Conservation (phyloP, 2,329 filamentous ascomycete genomes). For the Pseudocercospora fijiensis region DNA sequence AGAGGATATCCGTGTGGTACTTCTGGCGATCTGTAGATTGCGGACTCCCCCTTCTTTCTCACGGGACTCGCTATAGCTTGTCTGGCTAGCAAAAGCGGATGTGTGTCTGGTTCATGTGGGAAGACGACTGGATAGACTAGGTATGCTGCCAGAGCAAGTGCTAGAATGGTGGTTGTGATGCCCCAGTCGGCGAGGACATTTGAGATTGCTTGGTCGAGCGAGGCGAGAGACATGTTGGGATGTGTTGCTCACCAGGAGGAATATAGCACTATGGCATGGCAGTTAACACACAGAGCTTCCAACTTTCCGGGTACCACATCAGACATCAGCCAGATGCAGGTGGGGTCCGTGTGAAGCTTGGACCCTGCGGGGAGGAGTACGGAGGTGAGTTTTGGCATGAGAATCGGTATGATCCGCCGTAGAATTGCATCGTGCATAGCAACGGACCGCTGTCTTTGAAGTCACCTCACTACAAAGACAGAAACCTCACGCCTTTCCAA, state of each 20-base stretch:
- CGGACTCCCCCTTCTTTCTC: constrained; percentile 79
- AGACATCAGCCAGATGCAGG: neutral
- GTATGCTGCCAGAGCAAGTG: constrained; percentile 64
- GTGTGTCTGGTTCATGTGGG: constrained; percentile 79
- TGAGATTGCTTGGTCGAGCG: constrained; percentile 68
- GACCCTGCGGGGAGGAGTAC: neutral
- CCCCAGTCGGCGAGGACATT: constrained; percentile 78
- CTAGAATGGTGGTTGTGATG: constrained; percentile 70
- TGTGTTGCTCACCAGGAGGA: neutral
- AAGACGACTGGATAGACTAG: constrained; percentile 70
- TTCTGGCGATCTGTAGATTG: constrained; percentile 79
- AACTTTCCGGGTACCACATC: neutral
- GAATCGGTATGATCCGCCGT: neutral
- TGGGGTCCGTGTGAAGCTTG: neutral
- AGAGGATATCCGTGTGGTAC: constrained; percentile 82
- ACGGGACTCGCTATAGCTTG: constrained; percentile 78
- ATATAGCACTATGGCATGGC: neutral
- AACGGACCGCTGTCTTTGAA: constrained; percentile 1
- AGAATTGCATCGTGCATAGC: neutral
- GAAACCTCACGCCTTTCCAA: neutral
- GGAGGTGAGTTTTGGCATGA: neutral
- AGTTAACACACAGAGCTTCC: neutral
- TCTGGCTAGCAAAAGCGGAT: constrained; percentile 84
- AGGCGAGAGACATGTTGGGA: constrained; percentile 22
- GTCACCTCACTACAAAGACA: neutral